These are phyloP conservation scores for Protomyces arabidopsidicola DNA, from an alignment of 1,139 yeast genomes.

Conservation along the genomic window DNA sequence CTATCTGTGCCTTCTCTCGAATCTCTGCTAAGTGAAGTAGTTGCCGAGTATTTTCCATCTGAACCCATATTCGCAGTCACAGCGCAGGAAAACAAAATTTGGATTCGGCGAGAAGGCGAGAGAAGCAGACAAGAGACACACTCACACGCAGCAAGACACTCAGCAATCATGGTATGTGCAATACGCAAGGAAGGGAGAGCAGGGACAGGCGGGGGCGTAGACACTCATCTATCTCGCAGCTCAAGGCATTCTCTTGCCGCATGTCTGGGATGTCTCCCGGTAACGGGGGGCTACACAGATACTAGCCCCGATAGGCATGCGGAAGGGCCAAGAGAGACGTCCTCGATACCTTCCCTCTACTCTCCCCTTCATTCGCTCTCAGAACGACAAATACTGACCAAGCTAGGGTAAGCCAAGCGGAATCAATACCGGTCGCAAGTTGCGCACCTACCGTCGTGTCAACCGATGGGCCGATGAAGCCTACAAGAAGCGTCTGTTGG, in stretches of 20 bases:
- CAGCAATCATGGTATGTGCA: background rate
- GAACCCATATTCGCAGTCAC: background rate
- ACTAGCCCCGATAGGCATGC: too few relatives aligned
- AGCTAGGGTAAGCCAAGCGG: constrained; percentile 52
- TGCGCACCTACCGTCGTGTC: constrained; percentile 99
- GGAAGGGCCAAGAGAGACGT: too few relatives aligned
- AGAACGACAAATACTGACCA: background rate
- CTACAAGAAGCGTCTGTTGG: constrained; percentile 97
- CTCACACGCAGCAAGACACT: background rate
- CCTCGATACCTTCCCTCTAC: background rate
- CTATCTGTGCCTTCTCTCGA: too few relatives aligned
- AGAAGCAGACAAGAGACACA: background rate
- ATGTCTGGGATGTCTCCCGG: too few relatives aligned
- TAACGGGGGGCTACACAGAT: too few relatives aligned
- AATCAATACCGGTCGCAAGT: constrained; percentile 99
- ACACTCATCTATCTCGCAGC: too few relatives aligned
- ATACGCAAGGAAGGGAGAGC: background rate
- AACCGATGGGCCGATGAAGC: constrained; percentile 86
- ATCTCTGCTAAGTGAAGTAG: too few relatives aligned
- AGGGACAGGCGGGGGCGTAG: background rate
- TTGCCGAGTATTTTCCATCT: background rate
- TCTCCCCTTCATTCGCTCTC: background rate
- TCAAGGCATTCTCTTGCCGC: too few relatives aligned
- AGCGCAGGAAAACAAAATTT: background rate
- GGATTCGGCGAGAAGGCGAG: background rate